Conservation (phyloP, 2,329 filamentous ascomycete species). For the Aureobasidium sp. region DNA sequence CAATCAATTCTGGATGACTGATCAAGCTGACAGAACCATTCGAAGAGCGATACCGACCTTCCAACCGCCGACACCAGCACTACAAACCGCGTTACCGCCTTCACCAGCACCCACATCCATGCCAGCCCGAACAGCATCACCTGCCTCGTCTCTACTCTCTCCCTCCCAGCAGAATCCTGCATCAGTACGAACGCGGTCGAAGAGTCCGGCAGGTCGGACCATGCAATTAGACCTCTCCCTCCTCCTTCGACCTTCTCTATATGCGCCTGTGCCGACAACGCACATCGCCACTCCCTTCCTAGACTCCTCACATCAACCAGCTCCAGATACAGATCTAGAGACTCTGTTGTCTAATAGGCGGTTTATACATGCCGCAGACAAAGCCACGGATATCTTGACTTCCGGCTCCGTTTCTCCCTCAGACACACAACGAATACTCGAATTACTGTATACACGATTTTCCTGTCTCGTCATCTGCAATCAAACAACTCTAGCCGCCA, state of each 20-base stretch:
- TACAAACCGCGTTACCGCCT: constrained; percentile 23
- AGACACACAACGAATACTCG: constrained; percentile 62
- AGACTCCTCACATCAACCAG: constrained; percentile 57
- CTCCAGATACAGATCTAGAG: constrained; percentile 56
- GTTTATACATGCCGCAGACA: constrained; percentile 57
- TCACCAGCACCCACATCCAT: constrained; percentile 12
- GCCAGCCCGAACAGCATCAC: constrained; percentile 3
- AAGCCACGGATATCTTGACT: constrained; percentile 35
- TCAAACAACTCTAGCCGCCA: constrained; percentile 48
- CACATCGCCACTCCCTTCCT: constrained; percentile 60
- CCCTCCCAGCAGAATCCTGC: constrained; percentile 16
- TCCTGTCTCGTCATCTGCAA: constrained; percentile 70
- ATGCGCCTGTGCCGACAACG: constrained; percentile 67
- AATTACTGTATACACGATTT: constrained; percentile 65
- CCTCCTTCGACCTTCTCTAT: constrained; percentile 71
- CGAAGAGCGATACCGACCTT: neutral
- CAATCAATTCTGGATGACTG: neutral
- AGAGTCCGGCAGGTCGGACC: constrained; percentile 15
- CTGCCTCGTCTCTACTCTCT: constrained; percentile 16
- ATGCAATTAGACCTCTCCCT: constrained; percentile 66
- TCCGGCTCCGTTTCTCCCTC: constrained; percentile 37
- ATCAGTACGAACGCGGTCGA: constrained; percentile 17
- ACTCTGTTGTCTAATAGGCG: constrained; percentile 64
- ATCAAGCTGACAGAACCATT: neutral
- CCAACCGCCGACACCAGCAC: constrained; percentile 15